A percentile compares a stretch with the other conserved stretches of the same genome.
These are phyloP conservation scores for Populus tomentosa DNA, from an alignment of 441 rosid genomes.

Conservation along the genomic window DNA sequence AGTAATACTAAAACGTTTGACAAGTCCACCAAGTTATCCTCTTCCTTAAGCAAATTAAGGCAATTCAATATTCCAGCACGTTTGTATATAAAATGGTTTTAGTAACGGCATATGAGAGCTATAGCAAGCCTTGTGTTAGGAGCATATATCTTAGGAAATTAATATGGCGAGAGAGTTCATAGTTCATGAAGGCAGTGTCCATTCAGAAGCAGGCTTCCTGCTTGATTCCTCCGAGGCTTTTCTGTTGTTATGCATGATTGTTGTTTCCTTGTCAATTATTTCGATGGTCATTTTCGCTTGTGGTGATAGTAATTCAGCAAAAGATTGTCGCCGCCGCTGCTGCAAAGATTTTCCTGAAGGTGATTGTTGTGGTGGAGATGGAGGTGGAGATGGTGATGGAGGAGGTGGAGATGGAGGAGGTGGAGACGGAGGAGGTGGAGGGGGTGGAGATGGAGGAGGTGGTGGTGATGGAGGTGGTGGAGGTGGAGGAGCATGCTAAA, in stretches of 20 bases:
- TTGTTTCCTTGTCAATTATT: neutral
- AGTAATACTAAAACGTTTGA: neutral
- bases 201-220: no score
- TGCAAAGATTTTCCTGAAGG: neutral
- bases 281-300: neutral
- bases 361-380: neutral
- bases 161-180: no score
- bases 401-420: neutral
- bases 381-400: neutral
- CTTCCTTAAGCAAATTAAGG: neutral
- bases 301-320: neutral
- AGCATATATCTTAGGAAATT: no score
- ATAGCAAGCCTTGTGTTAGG: no score
- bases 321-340: neutral
- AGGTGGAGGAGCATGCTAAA: no score
- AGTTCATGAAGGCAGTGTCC: no score
- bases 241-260: neutral
- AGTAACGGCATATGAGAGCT: no score
- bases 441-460: neutral
- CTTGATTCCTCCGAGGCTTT: no score
- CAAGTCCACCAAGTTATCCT: neutral
- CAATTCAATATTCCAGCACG: neutral
- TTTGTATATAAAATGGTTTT: neutral
- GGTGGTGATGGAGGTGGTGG: no score
- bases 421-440: neutral